Base-by-base conservation (phyloP, 2,329 filamentous ascomycete genomes). In the Stachybotrys echinatus region DNA sequence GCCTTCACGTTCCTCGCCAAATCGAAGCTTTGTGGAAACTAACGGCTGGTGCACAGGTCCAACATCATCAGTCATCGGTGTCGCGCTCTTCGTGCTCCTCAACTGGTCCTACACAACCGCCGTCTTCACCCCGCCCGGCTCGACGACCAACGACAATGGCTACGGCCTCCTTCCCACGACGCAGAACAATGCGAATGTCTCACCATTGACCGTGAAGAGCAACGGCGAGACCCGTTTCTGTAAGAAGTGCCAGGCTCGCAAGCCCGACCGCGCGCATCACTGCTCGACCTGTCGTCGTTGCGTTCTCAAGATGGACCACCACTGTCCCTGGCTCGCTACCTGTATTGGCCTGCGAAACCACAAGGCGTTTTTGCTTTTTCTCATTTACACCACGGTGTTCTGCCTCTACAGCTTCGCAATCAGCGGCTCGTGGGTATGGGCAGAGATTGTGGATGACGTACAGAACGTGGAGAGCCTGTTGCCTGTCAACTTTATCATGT, bases 251-350 rank as follows among this genome's bases (percentile, higher is more conserved):
- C 89, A 95, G 72, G 86, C 86, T 48, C 83, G 88, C 55, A 99
- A 99, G 74, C 94, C 94, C 40, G 94, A 99, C 71, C 89, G 94
- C 53, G 85, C 92, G 27, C 94, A 99, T 69, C 94, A 99, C 74
- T 99, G 94, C 77, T 95, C 90, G 12, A 95, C 91, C 4, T 99
- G 94, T 72, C 84, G 87, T 58, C 87, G 88, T 62, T 99, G 94
- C 67, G 92, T 99, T 22, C 77, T 99, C 67, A 99, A 99, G 76
- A 99, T 99, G 94, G 94, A 99, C 66, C 94, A 99, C 68, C 94
- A 99, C 73, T 99, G 94, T 67, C 94, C 94, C 17, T 99, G 94
- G 94, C 79, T 99, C 46, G 92, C 94, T 23, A 96, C 90, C 4
- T 99, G 94, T 68, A 88, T 99, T 52, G 94, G 94, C 19, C 75